A percentile compares a stretch with the other conserved stretches of the same genome.
Evolutionary conservation across 768 basidiomycete genomes (phyloP).

Genomic region (Macrolepiota albuminosa): DNA sequence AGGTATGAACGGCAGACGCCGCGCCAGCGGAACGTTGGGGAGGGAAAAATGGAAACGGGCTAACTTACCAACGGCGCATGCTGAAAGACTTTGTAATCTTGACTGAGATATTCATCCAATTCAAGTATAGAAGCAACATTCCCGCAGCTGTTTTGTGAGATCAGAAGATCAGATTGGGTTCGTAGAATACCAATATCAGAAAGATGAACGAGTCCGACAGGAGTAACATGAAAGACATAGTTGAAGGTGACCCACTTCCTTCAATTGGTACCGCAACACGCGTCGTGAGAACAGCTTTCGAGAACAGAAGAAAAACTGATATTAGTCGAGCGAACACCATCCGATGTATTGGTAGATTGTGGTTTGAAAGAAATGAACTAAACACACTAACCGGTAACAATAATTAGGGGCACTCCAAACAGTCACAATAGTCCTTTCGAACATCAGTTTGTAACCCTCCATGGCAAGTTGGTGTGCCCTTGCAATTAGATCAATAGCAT

Average conservation of each 20-base stretch:
- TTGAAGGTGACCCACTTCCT: not conserved
- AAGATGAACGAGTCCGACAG: not conserved
- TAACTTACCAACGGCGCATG: slow-evolving; percentile 78
- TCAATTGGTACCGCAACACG: slow-evolving; percentile 2
- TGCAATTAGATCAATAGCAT: slow-evolving; percentile 92
- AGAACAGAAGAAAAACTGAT: not conserved
- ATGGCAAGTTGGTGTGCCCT: slow-evolving; percentile 97
- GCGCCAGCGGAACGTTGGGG: not conserved
- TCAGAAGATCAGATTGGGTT: not conserved
- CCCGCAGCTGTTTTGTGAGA: slow-evolving; percentile 67
- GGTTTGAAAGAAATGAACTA: not conserved
- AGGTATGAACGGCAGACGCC: slow-evolving; percentile 4
- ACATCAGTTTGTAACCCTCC: slow-evolving; percentile 98
- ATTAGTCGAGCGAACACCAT: not conserved
- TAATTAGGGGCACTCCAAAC: slow-evolving; percentile 99
- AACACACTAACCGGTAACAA: slow-evolving; percentile 80
- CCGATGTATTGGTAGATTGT: not conserved
- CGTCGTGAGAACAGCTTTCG: not conserved
- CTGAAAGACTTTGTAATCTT: slow-evolving; percentile 94
- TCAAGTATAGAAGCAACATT: slow-evolving; percentile 95
- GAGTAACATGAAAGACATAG: not conserved
- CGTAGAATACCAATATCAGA: slow-evolving; percentile 7
- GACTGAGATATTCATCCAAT: slow-evolving; percentile 87
- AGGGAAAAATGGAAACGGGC: not conserved
- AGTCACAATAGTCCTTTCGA: slow-evolving; percentile 90